A percentile compares a stretch with the other conserved stretches of the same genome.
These are phyloP conservation scores for Ustilago hordei DNA, from an alignment of 1,284 basidiomycete genomes.

Conservation along the genomic window DNA sequence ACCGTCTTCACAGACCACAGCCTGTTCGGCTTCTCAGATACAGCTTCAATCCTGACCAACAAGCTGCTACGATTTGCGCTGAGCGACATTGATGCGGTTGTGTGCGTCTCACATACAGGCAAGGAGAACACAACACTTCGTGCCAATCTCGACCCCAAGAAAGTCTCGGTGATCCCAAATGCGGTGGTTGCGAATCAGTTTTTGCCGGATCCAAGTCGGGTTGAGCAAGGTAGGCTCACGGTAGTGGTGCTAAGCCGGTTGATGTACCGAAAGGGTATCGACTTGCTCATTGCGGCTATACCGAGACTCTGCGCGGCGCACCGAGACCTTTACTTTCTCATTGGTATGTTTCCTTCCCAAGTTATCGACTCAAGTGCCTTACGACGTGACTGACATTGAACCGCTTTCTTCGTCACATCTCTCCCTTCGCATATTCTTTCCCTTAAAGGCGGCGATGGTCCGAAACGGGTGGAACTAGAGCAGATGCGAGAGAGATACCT, in stretches of 20 bases:
- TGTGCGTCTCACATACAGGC: constrained; percentile 95
- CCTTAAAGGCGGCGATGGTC: constrained; percentile 79
- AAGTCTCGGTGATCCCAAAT: constrained; percentile 79
- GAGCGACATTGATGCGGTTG: constrained; percentile 89
- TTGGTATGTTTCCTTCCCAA: constrained; percentile 75
- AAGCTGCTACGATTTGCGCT: constrained; percentile 89
- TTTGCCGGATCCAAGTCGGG: constrained; percentile 73
- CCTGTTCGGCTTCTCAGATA: constrained; percentile 94
- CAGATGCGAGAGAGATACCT: constrained; percentile 93
- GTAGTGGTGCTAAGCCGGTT: constrained; percentile 95
- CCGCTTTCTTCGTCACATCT: constrained; percentile 11
- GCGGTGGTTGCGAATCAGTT: constrained; percentile 91
- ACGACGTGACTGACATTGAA: constrained; percentile 67
- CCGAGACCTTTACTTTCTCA: constrained; percentile 85
- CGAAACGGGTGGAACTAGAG: constrained; percentile 91
- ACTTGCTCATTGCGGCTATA: constrained; percentile 90
- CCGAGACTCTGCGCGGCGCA: constrained; percentile 87
- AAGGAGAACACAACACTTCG: constrained; percentile 92
- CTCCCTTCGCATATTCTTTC: not conserved
- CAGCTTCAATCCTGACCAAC: constrained; percentile 95
- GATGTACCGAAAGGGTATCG: constrained; percentile 96
- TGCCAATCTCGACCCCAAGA: constrained; percentile 73
- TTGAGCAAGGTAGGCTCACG: constrained; percentile 73
- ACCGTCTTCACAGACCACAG: constrained; percentile 98
- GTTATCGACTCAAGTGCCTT: not conserved